These are phyloP conservation scores for Entrophospora sp. DNA, from an alignment of 192 early-diverging fungal genomes.

Conservation along the genomic window DNA sequence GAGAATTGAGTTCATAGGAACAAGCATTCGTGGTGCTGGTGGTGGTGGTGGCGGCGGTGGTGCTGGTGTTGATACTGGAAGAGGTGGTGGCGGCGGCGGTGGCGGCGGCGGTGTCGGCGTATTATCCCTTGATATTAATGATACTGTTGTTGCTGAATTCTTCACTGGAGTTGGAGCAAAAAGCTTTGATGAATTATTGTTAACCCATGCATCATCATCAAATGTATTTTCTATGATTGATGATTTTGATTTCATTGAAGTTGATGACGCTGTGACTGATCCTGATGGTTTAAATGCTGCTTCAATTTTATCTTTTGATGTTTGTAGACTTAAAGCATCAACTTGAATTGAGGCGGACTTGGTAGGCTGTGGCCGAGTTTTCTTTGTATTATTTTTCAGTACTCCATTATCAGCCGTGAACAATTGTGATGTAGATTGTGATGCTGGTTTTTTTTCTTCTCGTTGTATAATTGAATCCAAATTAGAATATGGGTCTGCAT, in stretches of 20 bases:
- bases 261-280: constrained; percentile 22
- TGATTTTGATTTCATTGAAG: too few relatives aligned
- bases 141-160: not conserved
- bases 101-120: not conserved
- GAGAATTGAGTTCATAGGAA: not conserved
- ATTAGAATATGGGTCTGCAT: constrained; percentile 5
- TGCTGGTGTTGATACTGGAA: not conserved
- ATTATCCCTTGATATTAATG: too few relatives aligned
- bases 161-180: not conserved
- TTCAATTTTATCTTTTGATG: constrained; percentile 28
- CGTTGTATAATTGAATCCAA: constrained; percentile 13
- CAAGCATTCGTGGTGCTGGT: not conserved
- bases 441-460: constrained; percentile 12
- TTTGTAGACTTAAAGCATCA: constrained; percentile 31
- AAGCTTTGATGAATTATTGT: not conserved
- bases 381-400: constrained; percentile 20
- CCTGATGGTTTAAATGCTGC: constrained; percentile 23
- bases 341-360: constrained; percentile 40
- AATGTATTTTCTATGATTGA: constrained; percentile 36
- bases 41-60: not conserved
- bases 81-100: constrained; percentile 1
- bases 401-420: constrained; percentile 20
- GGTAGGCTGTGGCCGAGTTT: constrained; percentile 40
- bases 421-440: not conserved
- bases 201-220: constrained; percentile 46